Percentiles rank a stretch among this genome's conserved stretches.
Evolutionary conservation across 495 filamentous ascomycete genomes (phyloP).

Genomic region (Daldinia bambusicola): DNA sequence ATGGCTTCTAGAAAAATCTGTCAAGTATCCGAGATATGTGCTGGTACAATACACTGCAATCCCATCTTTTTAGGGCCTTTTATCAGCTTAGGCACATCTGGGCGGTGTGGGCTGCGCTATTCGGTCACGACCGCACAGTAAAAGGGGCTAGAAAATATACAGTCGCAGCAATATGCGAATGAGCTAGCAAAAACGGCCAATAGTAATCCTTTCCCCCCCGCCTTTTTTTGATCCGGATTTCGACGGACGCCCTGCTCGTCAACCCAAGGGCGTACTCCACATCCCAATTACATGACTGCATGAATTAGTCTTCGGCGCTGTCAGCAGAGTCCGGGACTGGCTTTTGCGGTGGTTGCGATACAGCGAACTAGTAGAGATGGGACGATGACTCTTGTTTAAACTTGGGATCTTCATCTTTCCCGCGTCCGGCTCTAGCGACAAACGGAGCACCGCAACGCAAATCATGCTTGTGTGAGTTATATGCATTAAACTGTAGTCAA

Average conservation of each 20-base stretch:
- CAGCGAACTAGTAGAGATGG: background rate
- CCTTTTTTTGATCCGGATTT: constrained; percentile 18
- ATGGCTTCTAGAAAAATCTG: constrained; percentile 1
- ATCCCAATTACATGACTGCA: constrained; percentile 32
- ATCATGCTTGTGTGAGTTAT: constrained; percentile 21
- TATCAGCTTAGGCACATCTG: constrained; percentile 29
- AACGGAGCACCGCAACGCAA: constrained; percentile 33
- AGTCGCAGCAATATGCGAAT: constrained; percentile 41
- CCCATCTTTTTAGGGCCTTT: background rate
- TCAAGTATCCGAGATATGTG: background rate
- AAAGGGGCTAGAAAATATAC: constrained; percentile 24
- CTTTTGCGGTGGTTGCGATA: constrained; percentile 29
- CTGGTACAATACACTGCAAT: background rate
- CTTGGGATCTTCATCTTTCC: constrained; percentile 29
- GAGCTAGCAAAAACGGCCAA: constrained; percentile 22
- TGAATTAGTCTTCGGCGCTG: constrained; percentile 33
- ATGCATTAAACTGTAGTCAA: constrained; percentile 21
- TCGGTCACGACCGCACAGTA: constrained; percentile 37
- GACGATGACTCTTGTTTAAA: constrained; percentile 40
- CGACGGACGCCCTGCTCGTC: constrained; percentile 48
- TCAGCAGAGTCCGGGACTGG: constrained; percentile 38
- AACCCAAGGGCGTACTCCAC: constrained; percentile 50
- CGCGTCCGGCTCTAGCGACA: constrained; percentile 33
- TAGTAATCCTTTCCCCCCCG: constrained; percentile 22
- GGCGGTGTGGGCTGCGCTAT: constrained; percentile 27